phyloP scores from a whole-genome alignment of 371 early-diverging fungal species.

The Mortierella sp. region DNA sequence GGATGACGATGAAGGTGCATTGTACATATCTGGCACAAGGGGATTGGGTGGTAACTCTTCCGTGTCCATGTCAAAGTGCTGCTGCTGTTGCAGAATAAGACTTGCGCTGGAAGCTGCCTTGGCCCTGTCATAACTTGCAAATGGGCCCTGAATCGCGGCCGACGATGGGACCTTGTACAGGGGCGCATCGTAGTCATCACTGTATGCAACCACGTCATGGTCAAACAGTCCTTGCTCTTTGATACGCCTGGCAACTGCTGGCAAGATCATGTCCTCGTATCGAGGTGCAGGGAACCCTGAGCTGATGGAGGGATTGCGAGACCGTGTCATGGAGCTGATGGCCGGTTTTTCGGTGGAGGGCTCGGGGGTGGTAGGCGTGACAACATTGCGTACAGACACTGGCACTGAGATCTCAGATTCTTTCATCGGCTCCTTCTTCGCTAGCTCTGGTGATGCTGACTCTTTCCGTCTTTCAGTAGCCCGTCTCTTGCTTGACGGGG shows the following conservation, averaged over 20 bases:
- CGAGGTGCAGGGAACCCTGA: slow-evolving; percentile 22
- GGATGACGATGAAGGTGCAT: slow-evolving; percentile 1
- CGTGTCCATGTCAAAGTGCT: too few relatives aligned
- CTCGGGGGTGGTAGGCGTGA: slow-evolving; percentile 2
- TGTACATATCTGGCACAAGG: neutral
- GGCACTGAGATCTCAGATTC: too few relatives aligned
- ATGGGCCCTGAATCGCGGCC: slow-evolving; percentile 15
- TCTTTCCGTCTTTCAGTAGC: too few relatives aligned
- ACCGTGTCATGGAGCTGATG: slow-evolving; percentile 8
- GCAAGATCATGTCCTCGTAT: slow-evolving; percentile 49
- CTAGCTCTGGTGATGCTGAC: too few relatives aligned
- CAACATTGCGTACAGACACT: neutral
- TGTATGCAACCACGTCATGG: slow-evolving; percentile 41
- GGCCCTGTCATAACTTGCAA: slow-evolving; percentile 42
- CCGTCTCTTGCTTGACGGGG: too few relatives aligned
- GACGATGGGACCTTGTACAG: slow-evolving; percentile 33
- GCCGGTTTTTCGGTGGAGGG: slow-evolving; percentile 9
- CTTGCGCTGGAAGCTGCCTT: slow-evolving; percentile 36
- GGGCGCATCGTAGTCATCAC: slow-evolving; percentile 46
- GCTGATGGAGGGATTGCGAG: slow-evolving; percentile 23
- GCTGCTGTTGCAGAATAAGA: slow-evolving; percentile 14
- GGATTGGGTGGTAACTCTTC: slow-evolving; percentile 9
- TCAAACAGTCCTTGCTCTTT: slow-evolving; percentile 40
- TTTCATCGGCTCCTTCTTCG: too few relatives aligned
- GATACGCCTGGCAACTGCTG: slow-evolving; percentile 41